Conservation (phyloP, 495 filamentous ascomycete genomes). For the Penicillium argentinense region DNA sequence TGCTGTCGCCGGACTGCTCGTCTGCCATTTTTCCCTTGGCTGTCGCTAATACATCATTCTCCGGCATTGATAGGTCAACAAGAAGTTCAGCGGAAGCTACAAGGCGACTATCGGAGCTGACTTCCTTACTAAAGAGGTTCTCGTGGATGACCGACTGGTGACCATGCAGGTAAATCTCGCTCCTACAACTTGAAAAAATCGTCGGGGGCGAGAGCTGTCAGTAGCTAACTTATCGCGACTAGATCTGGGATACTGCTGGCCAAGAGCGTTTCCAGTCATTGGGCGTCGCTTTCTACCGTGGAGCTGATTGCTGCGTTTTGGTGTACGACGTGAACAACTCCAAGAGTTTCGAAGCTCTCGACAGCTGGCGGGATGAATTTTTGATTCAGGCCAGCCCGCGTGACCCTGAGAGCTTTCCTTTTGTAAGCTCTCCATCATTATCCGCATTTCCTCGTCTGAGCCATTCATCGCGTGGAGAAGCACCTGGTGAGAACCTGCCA, state of each 20-base stretch:
- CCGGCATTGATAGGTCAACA: slow-evolving; percentile 76
- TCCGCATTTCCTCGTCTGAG: background rate
- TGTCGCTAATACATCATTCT: slow-evolving; percentile 22
- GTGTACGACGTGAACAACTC: slow-evolving; percentile 99
- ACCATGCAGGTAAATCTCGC: slow-evolving; percentile 85
- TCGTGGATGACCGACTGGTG: slow-evolving; percentile 94
- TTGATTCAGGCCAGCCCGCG: slow-evolving; percentile 94
- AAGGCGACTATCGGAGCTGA: slow-evolving; percentile 99
- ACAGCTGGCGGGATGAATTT: slow-evolving; percentile 99
- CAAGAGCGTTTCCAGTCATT: slow-evolving; percentile 98
- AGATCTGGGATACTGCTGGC: slow-evolving; percentile 98
- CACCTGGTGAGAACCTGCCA: too few species aligned
- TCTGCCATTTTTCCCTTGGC: slow-evolving; percentile 1
- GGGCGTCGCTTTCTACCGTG: slow-evolving; percentile 96
- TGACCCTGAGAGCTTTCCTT: slow-evolving; percentile 97
- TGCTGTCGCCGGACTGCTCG: background rate
- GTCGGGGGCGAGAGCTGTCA: background rate
- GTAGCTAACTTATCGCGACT: slow-evolving; percentile 20
- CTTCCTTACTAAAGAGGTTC: slow-evolving; percentile 96
- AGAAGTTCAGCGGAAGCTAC: slow-evolving; percentile 99
- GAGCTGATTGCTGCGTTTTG: slow-evolving; percentile 97
- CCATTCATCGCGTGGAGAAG: too few species aligned
- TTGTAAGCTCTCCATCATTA: slow-evolving; percentile 57
- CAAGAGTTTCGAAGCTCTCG: slow-evolving; percentile 97
- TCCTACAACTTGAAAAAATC: background rate